phyloP scores from a whole-genome alignment of 2,329 filamentous ascomycete genomes.

The Cadophora sp. region DNA sequence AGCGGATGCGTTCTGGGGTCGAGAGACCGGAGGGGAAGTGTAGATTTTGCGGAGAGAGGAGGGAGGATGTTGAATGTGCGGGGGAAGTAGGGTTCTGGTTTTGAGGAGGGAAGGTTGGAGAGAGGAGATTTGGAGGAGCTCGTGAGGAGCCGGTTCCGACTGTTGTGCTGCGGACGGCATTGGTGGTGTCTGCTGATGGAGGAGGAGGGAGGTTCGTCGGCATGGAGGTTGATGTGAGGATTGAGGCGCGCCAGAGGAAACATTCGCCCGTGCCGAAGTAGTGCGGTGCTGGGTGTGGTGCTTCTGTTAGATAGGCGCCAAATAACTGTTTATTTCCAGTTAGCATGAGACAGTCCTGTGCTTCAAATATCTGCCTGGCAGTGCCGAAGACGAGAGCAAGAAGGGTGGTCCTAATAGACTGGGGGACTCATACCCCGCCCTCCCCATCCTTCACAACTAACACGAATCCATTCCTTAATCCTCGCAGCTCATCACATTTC shows the following conservation, averaged over 20 bases:
- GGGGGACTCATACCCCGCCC: slow-evolving; percentile 66
- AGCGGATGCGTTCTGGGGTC: slow-evolving; percentile 79
- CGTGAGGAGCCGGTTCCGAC: slow-evolving; percentile 45
- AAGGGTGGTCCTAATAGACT: neutral
- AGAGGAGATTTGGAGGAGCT: slow-evolving; percentile 36
- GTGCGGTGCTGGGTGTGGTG: slow-evolving; percentile 78
- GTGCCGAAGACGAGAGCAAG: neutral
- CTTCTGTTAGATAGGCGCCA: slow-evolving; percentile 91
- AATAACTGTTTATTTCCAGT: slow-evolving; percentile 66
- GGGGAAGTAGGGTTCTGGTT: slow-evolving; percentile 9
- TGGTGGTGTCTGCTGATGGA: slow-evolving; percentile 69
- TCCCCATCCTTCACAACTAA: slow-evolving; percentile 82
- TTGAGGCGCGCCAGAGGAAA: slow-evolving; percentile 83
- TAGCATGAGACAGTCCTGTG: neutral
- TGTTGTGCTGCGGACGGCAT: slow-evolving; percentile 67
- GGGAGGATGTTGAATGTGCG: slow-evolving; percentile 40
- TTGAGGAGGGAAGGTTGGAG: slow-evolving; percentile 9
- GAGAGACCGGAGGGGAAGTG: slow-evolving; percentile 47
- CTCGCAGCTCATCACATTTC: slow-evolving; percentile 71
- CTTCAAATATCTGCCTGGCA: neutral
- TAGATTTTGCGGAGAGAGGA: slow-evolving; percentile 38
- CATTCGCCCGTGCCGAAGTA: slow-evolving; percentile 98
- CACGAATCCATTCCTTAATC: slow-evolving; percentile 83
- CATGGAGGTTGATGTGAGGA: slow-evolving; percentile 60
- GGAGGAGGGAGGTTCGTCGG: slow-evolving; percentile 65